Evolutionary conservation across 1,284 basidiomycete genomes (phyloP).

Genomic region (Ceratobasidium sp.): DNA sequence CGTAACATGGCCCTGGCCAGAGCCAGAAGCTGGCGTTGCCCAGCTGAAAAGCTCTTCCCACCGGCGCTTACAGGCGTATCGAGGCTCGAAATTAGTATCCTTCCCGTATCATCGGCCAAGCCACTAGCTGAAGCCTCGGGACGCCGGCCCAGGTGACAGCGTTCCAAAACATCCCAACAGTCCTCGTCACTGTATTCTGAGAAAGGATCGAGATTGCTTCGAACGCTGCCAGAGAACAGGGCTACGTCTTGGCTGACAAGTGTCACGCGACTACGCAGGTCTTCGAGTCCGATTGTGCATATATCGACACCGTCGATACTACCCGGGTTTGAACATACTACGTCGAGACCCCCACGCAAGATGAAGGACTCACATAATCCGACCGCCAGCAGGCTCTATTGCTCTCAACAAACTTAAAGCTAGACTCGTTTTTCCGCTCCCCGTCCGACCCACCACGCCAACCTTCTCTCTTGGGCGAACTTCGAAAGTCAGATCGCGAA

Average conservation of each 20-base stretch:
- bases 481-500: constrained; percentile 72
- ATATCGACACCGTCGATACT: constrained; percentile 82
- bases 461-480: constrained; percentile 79
- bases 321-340: not conserved
- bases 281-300: constrained; percentile 80
- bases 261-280: constrained; percentile 71
- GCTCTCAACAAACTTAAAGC: constrained; percentile 81
- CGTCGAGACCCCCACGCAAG: not conserved
- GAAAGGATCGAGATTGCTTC: constrained; percentile 80
- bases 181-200: constrained; percentile 66
- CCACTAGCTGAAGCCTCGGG: constrained; percentile 41
- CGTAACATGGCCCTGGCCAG: constrained; percentile 76
- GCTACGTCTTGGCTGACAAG: constrained; percentile 86
- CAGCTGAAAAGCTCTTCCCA: constrained; percentile 72
- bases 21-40: constrained; percentile 83
- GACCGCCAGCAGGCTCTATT: constrained; percentile 75
- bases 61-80: constrained; percentile 72
- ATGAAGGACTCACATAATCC: constrained; percentile 62
- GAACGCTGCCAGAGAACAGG: constrained; percentile 83
- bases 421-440: constrained; percentile 72
- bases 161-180: constrained; percentile 68
- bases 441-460: constrained; percentile 59
- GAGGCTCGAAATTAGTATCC: constrained; percentile 53
- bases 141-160: constrained; percentile 60
- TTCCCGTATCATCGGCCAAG: constrained; percentile 6